phyloP scores from a whole-genome alignment of 2,329 filamentous ascomycete species.

The Rhinocladiella similis region DNA sequence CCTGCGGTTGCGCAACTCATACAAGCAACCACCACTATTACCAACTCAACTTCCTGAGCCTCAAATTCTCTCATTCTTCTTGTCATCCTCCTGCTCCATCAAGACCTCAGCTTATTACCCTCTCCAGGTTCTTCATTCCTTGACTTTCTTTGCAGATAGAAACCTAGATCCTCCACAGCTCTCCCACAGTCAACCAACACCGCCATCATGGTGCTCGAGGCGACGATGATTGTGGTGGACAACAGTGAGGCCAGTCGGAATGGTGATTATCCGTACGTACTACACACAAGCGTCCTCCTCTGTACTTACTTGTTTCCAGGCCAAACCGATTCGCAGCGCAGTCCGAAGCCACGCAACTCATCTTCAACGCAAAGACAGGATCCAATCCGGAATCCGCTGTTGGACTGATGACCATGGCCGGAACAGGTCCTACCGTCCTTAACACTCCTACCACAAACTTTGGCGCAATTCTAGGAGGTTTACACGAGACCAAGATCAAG shows the following conservation, averaged over 20 bases:
- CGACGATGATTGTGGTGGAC: slow-evolving; percentile 97
- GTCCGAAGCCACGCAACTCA: slow-evolving; percentile 88
- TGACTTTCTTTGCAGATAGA: too few relatives aligned
- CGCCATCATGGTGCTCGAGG: slow-evolving; percentile 93
- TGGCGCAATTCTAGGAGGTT: slow-evolving; percentile 88
- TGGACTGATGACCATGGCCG: slow-evolving; percentile 98
- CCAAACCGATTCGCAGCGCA: slow-evolving; percentile 96
- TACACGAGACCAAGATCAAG: slow-evolving; percentile 92
- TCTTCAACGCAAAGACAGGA: slow-evolving; percentile 94
- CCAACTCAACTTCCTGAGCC: background rate
- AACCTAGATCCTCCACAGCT: too few relatives aligned
- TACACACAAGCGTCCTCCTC: background rate
- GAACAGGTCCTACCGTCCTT: slow-evolving; percentile 93
- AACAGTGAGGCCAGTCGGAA: slow-evolving; percentile 99
- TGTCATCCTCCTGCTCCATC: too few relatives aligned
- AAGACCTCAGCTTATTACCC: too few relatives aligned
- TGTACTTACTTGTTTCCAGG: slow-evolving; percentile 46
- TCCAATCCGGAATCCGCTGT: slow-evolving; percentile 96
- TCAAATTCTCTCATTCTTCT: too few relatives aligned
- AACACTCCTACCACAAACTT: slow-evolving; percentile 95
- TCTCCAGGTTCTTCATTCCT: too few relatives aligned
- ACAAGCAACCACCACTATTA: background rate
- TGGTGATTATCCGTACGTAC: slow-evolving; percentile 72
- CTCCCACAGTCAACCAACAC: slow-evolving; percentile 20
- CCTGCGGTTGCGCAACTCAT: background rate